Percentiles rank a stretch among this genome's conserved stretches.
Conservation (phyloP, 2,329 filamentous ascomycete genomes). For the Dactylonectria macrodidyma region DNA sequence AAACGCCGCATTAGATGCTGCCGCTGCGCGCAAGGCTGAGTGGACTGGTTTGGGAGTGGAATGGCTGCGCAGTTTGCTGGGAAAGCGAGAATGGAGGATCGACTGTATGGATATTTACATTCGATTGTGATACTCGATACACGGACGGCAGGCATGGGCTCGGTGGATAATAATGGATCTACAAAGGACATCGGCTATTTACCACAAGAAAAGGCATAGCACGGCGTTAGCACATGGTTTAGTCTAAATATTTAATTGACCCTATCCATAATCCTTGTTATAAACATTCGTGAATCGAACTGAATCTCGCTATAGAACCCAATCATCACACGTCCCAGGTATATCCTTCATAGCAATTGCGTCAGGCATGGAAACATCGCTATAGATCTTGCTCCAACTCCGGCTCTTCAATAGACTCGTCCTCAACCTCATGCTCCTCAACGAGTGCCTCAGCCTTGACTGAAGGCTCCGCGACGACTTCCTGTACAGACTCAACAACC, state of each 20-base stretch:
- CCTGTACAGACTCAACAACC: background rate
- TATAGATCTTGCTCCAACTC: constrained; percentile 35
- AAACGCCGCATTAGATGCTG: constrained; percentile 76
- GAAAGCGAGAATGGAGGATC: constrained; percentile 89
- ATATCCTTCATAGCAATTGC: constrained; percentile 48
- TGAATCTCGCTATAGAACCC: constrained; percentile 39
- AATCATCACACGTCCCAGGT: constrained; percentile 44
- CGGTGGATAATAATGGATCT: constrained; percentile 4
- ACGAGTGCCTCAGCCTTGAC: constrained; percentile 15
- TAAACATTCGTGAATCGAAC: constrained; percentile 43
- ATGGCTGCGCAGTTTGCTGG: constrained; percentile 87
- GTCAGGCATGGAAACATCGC: constrained; percentile 41
- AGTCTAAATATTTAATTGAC: constrained; percentile 15
- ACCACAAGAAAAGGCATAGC: constrained; percentile 15
- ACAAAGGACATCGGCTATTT: constrained; percentile 14
- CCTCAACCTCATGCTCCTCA: constrained; percentile 13
- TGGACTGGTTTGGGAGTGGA: constrained; percentile 86
- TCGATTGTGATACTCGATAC: constrained; percentile 68
- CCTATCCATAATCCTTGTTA: constrained; percentile 35
- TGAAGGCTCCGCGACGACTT: constrained; percentile 5
- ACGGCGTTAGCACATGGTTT: constrained; percentile 23
- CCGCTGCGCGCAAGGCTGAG: constrained; percentile 69
- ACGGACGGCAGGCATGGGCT: background rate
- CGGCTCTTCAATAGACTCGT: constrained; percentile 1
- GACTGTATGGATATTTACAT: constrained; percentile 93